Base-by-base conservation (phyloP, 2,329 filamentous ascomycete genomes). In the Penicillium digitatum region DNA sequence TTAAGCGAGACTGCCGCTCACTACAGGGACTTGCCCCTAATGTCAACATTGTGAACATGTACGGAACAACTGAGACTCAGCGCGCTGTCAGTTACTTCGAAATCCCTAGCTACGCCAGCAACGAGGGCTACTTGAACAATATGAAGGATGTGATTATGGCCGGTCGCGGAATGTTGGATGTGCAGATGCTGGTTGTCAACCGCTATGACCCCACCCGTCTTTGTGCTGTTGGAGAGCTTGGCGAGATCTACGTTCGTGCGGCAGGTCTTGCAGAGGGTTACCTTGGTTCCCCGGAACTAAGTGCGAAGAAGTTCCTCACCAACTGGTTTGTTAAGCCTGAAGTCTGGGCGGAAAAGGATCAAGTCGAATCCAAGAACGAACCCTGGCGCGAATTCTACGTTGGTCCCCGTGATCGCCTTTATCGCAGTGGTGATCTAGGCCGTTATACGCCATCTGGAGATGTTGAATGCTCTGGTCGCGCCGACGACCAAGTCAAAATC, bases 401-500 rank as follows among this genome's bases (percentile, higher is more conserved):
- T 63, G 92, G 91, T 0, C 89, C 90, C 0, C 81, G 90, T 59
- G 94, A 97, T 75, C 82, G 92, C 32, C 74, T 97, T 48, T 97
- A 99, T 74, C 78, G 89, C 20, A 94, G 87, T 37, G 94, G 93
- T 26, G 93, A 97, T 70, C 77, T 99, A 3, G 93, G 93, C 3
- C 79, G 85, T 54, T 92, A 89, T 67, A 83, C 84, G 48, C 78
- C 81, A 2, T 80, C 84, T 42, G 90, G 89, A 34, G 86, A 87
- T 61, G 87, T 90, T 11, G 87, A 88, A 66, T 89, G 86, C 67
- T 87, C 88, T 10, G 93, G 93, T 22, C 82, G 94, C 55, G 86
- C 85, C 24, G 93, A 97, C 68, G 83, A 87, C 62, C 93, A 97
- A 70, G 89, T 96, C 77, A 99, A 97, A 79, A 93, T 97, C 62